Evolutionary conservation across 2,329 filamentous ascomycete genomes (phyloP).

Genomic region (Scorias spongiosa): DNA sequence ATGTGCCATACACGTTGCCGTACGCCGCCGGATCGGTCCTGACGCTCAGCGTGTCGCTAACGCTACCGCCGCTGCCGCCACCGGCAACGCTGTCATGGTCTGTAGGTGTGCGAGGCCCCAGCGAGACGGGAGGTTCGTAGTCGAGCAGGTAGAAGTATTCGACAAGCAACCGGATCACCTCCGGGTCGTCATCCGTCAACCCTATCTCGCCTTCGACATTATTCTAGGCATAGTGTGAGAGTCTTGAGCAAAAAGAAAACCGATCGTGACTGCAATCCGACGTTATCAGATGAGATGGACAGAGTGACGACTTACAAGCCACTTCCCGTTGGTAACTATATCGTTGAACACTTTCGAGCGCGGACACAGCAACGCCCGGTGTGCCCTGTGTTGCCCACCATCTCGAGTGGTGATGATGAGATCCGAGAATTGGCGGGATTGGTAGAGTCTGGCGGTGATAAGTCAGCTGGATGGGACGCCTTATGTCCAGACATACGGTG

Average conservation of each 20-base stretch:
- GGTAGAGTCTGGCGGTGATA: not conserved
- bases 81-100: not conserved
- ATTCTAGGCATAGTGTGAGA: conserved; percentile 4
- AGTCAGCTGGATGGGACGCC: not conserved
- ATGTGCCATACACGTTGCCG: conserved; percentile 12
- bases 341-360: conserved; percentile 8
- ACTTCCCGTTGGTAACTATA: conserved; percentile 7
- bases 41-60: conserved; percentile 8
- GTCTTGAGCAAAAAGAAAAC: not conserved
- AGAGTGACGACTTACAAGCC: conserved; percentile 5
- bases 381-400: conserved; percentile 1
- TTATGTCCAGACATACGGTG: too few species aligned
- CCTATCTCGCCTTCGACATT: conserved; percentile 9
- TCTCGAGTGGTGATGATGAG: not conserved
- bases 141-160: conserved; percentile 15
- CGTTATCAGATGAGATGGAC: not conserved
- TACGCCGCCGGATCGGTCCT: conserved; percentile 10
- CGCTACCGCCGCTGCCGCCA: conserved; percentile 2
- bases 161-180: conserved; percentile 11
- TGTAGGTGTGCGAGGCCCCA: conserved; percentile 1
- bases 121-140: conserved; percentile 6
- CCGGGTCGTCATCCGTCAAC: conserved; percentile 11
- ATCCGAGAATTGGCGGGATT: not conserved
- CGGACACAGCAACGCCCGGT: conserved; percentile 12
- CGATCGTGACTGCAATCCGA: not conserved